Conservation (phyloP, 2,329 filamentous ascomycete genomes). For the Lecanosticta acicola region DNA sequence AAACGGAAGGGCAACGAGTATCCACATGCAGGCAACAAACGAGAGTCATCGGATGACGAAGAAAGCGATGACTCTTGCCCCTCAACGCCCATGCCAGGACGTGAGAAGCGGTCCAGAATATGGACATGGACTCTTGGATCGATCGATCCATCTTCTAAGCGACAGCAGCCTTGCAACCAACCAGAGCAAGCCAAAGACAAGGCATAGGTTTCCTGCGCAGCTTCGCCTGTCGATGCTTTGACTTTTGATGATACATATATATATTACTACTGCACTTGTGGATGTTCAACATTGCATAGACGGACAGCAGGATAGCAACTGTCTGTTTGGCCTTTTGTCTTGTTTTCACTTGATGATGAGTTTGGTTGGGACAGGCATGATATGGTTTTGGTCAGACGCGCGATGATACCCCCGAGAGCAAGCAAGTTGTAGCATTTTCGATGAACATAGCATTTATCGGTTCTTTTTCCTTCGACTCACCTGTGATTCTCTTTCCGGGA, state of each 20-base stretch:
- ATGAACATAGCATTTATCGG: background rate
- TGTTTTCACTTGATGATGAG: background rate
- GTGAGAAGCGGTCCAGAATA: constrained; percentile 49
- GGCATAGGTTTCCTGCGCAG: background rate
- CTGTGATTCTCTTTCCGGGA: background rate
- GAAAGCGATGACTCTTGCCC: constrained; percentile 43
- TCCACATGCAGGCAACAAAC: constrained; percentile 35
- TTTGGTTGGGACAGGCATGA: background rate
- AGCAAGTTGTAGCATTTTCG: too few species aligned
- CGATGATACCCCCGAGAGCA: background rate
- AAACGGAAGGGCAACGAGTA: constrained; percentile 4
- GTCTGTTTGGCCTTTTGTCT: too few species aligned
- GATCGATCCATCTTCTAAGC: background rate
- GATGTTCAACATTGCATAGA: too few species aligned
- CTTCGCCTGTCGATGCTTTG: background rate
- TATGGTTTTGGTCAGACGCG: background rate
- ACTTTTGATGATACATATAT: background rate
- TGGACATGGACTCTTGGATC: constrained; percentile 52
- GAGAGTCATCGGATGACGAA: constrained; percentile 46
- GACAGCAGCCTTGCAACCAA: background rate
- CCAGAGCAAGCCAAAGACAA: background rate
- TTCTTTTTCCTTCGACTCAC: background rate
- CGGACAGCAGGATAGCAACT: too few species aligned
- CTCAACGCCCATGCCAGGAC: constrained; percentile 49
- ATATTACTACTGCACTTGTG: background rate